phyloP scores from a whole-genome alignment of 1,284 basidiomycete species.

The Rhodotorula glutinis region DNA sequence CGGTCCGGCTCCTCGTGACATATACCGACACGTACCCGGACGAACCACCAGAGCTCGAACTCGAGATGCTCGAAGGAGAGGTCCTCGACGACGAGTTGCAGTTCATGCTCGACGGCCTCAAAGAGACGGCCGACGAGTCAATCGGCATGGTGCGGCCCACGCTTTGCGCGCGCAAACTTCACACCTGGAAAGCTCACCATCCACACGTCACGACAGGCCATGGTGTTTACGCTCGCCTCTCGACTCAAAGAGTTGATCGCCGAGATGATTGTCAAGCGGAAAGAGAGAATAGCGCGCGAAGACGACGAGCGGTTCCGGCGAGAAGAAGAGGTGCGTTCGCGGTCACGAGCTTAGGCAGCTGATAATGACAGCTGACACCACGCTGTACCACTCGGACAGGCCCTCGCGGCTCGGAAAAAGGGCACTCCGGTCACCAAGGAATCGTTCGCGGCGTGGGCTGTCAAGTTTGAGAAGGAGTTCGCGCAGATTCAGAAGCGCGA shows the following conservation, averaged over 20 bases:
- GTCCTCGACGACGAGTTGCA: constrained; percentile 53
- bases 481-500: constrained; percentile 60
- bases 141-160: constrained; percentile 27
- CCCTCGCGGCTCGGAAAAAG: constrained; percentile 78
- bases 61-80: constrained; percentile 68
- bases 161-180: neutral
- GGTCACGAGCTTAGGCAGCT: too few relatives aligned
- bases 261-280: constrained; percentile 54
- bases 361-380: too few relatives aligned
- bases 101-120: constrained; percentile 64
- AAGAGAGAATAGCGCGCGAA: constrained; percentile 44
- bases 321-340: constrained; percentile 64
- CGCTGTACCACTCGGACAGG: constrained; percentile 61
- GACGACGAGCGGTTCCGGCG: constrained; percentile 59
- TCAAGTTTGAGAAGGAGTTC: constrained; percentile 69
- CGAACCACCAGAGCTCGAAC: constrained; percentile 67
- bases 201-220: constrained; percentile 61
- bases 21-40: constrained; percentile 72
- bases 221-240: constrained; percentile 92
- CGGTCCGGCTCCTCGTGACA: constrained; percentile 65
- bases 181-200: neutral
- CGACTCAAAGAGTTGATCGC: constrained; percentile 78
- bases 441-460: constrained; percentile 77
- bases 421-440: constrained; percentile 85
- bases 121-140: constrained; percentile 43